Percentiles rank a stretch among this genome's conserved stretches.
Conservation (phyloP, 352 stramenopile genomes). For the Globisporangium echinulatum region DNA sequence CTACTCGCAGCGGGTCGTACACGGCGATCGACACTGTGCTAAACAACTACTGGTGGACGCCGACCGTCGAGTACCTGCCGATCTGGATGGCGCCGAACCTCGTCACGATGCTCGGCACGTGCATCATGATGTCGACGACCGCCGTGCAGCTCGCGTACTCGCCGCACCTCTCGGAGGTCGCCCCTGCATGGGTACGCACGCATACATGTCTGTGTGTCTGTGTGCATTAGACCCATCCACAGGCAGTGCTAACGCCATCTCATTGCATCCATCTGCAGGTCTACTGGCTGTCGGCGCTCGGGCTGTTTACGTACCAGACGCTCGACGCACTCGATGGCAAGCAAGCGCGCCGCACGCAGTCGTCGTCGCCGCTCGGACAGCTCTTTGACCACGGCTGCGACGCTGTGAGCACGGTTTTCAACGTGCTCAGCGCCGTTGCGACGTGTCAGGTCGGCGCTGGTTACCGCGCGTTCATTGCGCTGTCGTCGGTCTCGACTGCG, state of each 20-base stretch:
- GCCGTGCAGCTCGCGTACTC: constrained; percentile 70
- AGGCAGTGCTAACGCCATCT: not conserved
- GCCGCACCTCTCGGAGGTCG: constrained; percentile 58
- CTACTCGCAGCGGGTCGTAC: constrained; percentile 58
- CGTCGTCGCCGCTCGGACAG: constrained; percentile 94
- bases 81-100: constrained; percentile 90
- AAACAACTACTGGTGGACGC: constrained; percentile 83
- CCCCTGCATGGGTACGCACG: constrained; percentile 40
- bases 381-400: constrained; percentile 97
- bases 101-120: constrained; percentile 85
- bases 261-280: constrained; percentile 14
- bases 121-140: constrained; percentile 71
- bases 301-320: constrained; percentile 94
- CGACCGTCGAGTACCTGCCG: constrained; percentile 72
- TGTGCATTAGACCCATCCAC: no score
- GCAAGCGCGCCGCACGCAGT: constrained; percentile 93
- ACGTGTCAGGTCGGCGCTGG: constrained; percentile 50
- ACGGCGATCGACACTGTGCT: constrained; percentile 85
- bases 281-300: constrained; percentile 68
- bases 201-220: not conserved
- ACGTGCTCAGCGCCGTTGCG: constrained; percentile 66
- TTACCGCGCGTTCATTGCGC: constrained; percentile 37
- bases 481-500: constrained; percentile 72
- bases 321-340: constrained; percentile 99
- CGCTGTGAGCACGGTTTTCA: constrained; percentile 78